Evolutionary conservation across 1,284 basidiomycete genomes (phyloP), one percentile per base, ranked within the genome.

Genomic region (Rhodotorula sp.): DNA sequence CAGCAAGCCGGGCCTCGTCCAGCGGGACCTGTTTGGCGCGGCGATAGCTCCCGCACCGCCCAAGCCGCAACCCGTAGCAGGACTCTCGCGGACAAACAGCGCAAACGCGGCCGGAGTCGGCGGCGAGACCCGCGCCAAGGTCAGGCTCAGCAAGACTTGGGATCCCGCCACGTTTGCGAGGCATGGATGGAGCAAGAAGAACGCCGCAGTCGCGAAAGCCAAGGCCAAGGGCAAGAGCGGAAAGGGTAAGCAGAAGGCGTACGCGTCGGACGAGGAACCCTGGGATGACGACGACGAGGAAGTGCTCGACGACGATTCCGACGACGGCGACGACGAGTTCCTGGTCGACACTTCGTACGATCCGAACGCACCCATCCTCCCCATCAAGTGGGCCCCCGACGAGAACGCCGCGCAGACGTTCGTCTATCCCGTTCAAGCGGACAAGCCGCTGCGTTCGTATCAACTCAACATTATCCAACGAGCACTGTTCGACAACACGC

Each of bases 401-500:
- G 83, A 86, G 34, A 85, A 91, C n/a, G 89, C 91, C 57, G 87
- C 88, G 6, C 88, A 88, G 77, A 90, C 90, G 59, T 99, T 94
- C 89, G 88, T 97, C 71, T 99, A 91, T 80, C 97, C 97, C 1
- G 86, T 91, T 12, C 98, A 99, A 80, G 86, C 87, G 62, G 87
- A 90, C 2, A 92, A 91, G 78, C 74, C 73, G 2, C 47, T 76
- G 0, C 89, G 97, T 72, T 90, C 92, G 77, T 99, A 99, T 79
- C 97, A 99, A 78, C 95, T 87, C 80, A 97, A 98, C 76, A 98
- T 99, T 72, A 90, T 94, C 64, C 88, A 87, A 77, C 86, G 88
- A 49, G 91, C 90, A 77, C 85, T 99, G 45, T 94, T 91, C 77
- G 91, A 97, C 62, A 99, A 99, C 79, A 93, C 93, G 4, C 86